These are phyloP conservation scores for Fusarium sulawesiense DNA, from an alignment of 2,329 filamentous ascomycete genomes.

Conservation along the genomic window DNA sequence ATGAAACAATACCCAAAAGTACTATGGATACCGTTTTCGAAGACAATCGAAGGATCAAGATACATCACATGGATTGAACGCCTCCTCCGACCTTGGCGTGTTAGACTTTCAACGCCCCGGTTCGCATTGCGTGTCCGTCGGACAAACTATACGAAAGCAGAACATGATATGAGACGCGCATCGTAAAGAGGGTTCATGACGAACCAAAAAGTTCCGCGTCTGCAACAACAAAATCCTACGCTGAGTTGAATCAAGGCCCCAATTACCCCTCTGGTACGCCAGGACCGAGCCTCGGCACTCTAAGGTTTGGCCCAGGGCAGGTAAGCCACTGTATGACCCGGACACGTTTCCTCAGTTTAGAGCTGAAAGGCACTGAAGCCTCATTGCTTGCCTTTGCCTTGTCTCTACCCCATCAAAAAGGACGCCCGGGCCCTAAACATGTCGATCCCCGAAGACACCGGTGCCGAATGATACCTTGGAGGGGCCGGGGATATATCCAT, in stretches of 20 bases:
- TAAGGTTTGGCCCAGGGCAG: not conserved
- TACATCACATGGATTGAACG: not conserved
- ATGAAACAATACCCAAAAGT: not conserved
- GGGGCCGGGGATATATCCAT: constrained; percentile 41
- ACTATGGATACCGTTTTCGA: not conserved
- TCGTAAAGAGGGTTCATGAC: not conserved
- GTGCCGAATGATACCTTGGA: constrained; percentile 21
- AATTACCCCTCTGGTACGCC: constrained; percentile 18
- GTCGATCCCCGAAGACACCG: constrained; percentile 37
- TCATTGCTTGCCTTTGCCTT: constrained; percentile 20
- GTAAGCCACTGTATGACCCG: not conserved
- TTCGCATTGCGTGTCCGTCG: not conserved
- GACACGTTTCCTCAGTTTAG: constrained; percentile 19
- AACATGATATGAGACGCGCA: constrained; percentile 1
- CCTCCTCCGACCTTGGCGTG: not conserved
- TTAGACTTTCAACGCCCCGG: not conserved
- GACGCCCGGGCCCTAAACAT: constrained; percentile 9
- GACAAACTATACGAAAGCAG: constrained; percentile 20
- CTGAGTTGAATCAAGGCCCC: constrained; percentile 20
- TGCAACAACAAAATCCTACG: not conserved
- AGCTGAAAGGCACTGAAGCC: constrained; percentile 15
- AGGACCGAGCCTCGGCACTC: constrained; percentile 22
- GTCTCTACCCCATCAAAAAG: constrained; percentile 7
- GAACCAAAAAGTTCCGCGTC: not conserved
- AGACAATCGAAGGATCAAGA: not conserved